phyloP scores from a whole-genome alignment of 768 basidiomycete genomes.

The Lactifluus piperatus region DNA sequence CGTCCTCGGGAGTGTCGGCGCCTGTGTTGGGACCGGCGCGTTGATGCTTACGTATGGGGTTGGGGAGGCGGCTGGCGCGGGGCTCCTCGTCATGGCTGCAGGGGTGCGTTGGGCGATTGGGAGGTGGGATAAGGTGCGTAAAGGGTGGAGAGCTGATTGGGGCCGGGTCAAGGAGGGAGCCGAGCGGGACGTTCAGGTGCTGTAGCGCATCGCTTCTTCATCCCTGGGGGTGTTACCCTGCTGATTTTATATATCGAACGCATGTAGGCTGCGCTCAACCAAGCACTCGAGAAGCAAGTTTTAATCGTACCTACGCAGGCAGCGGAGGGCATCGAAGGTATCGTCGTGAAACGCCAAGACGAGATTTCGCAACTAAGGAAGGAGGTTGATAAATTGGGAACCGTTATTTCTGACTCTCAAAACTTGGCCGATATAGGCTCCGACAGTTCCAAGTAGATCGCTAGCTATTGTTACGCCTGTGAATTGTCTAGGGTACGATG shows the following conservation, averaged over 20 bases:
- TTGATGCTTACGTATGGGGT: conserved; percentile 12
- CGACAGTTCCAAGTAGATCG: neutral
- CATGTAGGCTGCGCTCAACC: conserved; percentile 9
- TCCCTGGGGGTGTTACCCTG: too few relatives aligned
- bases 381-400: conserved; percentile 5
- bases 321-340: conserved; percentile 16
- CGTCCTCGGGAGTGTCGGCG: conserved; percentile 11
- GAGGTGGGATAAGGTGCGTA: conserved; percentile 25
- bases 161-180: conserved; percentile 23
- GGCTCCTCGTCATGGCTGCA: conserved; percentile 17
- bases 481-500: conserved; percentile 4
- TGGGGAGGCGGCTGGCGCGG: conserved; percentile 22
- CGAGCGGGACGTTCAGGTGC: conserved; percentile 25
- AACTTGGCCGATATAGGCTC: neutral
- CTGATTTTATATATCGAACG: neutral
- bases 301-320: conserved; percentile 19
- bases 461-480: neutral
- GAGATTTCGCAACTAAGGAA: conserved; percentile 8
- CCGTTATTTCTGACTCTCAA: neutral
- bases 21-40: conserved; percentile 20
- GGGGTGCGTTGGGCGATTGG: conserved; percentile 23
- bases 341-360: conserved; percentile 10
- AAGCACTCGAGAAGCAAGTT: conserved; percentile 18
- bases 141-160: conserved; percentile 26
- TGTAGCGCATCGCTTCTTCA: too few relatives aligned